Base-by-base conservation (phyloP, 1,139 yeast species). In the Diutina mesorugosa region DNA sequence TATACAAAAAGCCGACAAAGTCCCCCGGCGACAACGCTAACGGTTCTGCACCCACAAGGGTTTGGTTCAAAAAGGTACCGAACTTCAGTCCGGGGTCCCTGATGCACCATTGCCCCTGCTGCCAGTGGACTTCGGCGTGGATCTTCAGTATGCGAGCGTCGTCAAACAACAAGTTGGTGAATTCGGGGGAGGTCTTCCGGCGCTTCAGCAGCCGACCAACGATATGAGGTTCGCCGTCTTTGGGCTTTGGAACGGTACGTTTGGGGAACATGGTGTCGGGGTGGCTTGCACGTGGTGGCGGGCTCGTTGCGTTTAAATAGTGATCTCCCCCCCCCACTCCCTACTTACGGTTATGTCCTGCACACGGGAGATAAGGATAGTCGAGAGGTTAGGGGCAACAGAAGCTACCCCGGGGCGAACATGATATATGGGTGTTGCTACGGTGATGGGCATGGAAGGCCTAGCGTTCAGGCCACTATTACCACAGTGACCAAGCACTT, bases 1-100 rank as follows among this genome's bases (percentile, higher is more conserved):
- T 56, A 35, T 60, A 54, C 16, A 59, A 59, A 29, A 60, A 60
- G 9, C 61, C 61, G 12, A 61, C 60, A 1, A 45, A 47, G 59
- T 72, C 76, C 18, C 67, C 67, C 54, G 64, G 57, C 9, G 53
- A 45, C 41, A 74, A 60, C 21, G 4, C 21, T 21, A 21, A 16
- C 63, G 66, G 62, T 16, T 56, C 62, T 0, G 72, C 69, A 6
- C 62, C 51, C 30, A 73, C 61, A 51, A 66, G 67, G 6, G 64
- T 56, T 28, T 65, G 64, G 59, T 73, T 71, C 55, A 73, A 57
- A 18, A 73, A 61, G 6, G 79, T 75, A 0, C 80, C 80, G 63
- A 74, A 76, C 38, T 76, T 73, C 6, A 78, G 73, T 12, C 61
- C 61, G 14, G 60, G 59, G 59, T 76, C 80, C 57, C 62, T 63